phyloP scores from a whole-genome alignment of 2,329 filamentous ascomycete species.

The Pseudodiploospora longispora region DNA sequence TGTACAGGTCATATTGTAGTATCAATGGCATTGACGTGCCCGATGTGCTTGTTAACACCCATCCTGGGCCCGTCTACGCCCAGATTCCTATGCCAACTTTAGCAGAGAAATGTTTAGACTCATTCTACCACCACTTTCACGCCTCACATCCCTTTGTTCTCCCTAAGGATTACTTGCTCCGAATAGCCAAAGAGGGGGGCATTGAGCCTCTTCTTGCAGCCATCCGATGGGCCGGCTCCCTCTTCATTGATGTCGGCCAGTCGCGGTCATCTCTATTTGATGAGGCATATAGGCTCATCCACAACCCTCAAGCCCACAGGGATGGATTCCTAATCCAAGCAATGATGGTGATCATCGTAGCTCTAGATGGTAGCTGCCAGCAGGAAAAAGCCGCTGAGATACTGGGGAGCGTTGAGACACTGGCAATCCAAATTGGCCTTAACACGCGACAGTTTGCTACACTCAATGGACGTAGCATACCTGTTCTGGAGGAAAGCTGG shows the following conservation, averaged over 20 bases:
- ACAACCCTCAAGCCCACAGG: constrained; percentile 36
- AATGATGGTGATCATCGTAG: constrained; percentile 67
- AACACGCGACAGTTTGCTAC: constrained; percentile 61
- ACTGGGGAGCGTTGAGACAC: constrained; percentile 57
- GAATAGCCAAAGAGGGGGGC: constrained; percentile 38
- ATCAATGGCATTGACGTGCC: constrained; percentile 18
- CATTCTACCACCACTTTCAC: constrained; percentile 52
- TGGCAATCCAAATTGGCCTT: constrained; percentile 70
- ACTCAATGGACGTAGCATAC: constrained; percentile 53
- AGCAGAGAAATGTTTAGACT: constrained; percentile 46
- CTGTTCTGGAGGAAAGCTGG: constrained; percentile 72
- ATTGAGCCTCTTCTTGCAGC: constrained; percentile 44
- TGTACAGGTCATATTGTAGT: constrained; percentile 28
- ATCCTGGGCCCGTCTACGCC: constrained; percentile 9
- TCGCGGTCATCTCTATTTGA: constrained; percentile 44
- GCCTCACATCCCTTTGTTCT: constrained; percentile 50
- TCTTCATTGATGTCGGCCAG: constrained; percentile 43
- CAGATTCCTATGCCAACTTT: constrained; percentile 25
- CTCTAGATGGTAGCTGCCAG: constrained; percentile 68
- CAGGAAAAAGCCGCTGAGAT: constrained; percentile 60
- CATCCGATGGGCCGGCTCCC: constrained; percentile 48
- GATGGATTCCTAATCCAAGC: constrained; percentile 67
- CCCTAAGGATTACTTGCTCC: constrained; percentile 42
- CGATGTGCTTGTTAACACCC: constrained; percentile 7
- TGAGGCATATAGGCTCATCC: constrained; percentile 46